Evolutionary conservation across 345 rosid species (phyloP), one percentile per base, ranked within the genome.

Genomic region (Corymbia maculata): DNA sequence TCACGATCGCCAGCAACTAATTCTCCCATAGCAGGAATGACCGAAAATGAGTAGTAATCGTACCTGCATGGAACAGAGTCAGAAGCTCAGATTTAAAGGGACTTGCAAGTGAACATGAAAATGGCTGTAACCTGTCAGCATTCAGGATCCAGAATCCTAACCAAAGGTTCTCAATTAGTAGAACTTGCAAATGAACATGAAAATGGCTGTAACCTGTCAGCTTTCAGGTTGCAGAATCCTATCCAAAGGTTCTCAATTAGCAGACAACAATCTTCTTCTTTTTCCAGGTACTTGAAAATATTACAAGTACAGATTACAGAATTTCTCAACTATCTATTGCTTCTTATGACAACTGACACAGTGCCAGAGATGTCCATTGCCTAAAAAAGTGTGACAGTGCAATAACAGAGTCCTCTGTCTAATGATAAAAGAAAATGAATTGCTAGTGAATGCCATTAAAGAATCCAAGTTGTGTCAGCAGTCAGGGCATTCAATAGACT

Each of bases 21-120:
- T 91, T 94, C 98, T 70, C 99, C 99, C 47, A 97, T 9, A 50
- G 94, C 93, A 87, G 99, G 99, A 87, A 98, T 97, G 66, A 98
- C 90, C 6, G 95, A 93, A 91, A 98, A 98, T 8, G 99, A 95
- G 91, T 98, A 98, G 42, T 92, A 88, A 90, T 98, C 97, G 52
- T 98, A 98, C 90, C 99, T 97, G 93, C 95, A 94, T 66, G 14
- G 79, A 36, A 28, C 45, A 86, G 32, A 57, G 13, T 64, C 52
- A 86, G 50, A 61, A 49, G 5, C 84, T 36, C 49, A 42, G 28
- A 75, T 75, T 19, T 42, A 61, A 13, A 6, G 49, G 28, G 50
- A 86, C 68, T 36, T 85, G 44, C 68, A 30, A 68, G 2, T 68
- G 79, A 32, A 32, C 79, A 68, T 30, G 79, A 66, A 68, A 30